Evolutionary conservation across 352 stramenopile species (phyloP).

Genomic region (Phytophthora pseudosyringae): DNA sequence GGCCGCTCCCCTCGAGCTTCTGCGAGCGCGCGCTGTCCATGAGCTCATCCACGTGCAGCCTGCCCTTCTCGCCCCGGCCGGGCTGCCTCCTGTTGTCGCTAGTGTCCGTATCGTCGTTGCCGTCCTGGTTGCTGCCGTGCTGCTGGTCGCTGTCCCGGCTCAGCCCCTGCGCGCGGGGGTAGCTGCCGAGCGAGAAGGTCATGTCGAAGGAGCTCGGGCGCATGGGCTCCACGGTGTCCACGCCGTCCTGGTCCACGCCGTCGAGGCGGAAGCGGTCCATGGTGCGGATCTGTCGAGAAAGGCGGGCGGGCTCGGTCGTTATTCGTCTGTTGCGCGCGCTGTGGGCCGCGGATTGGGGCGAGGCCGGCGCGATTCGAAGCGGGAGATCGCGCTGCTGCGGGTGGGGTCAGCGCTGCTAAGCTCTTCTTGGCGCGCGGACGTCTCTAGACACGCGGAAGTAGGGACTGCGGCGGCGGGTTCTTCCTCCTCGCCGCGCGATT

Average conservation of each 20-base stretch:
- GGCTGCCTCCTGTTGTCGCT: slow-evolving; percentile 11
- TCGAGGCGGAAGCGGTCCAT: slow-evolving; percentile 89
- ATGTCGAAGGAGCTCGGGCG: slow-evolving; percentile 90
- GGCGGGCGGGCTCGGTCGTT: neutral
- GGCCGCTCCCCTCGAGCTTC: slow-evolving; percentile 16
- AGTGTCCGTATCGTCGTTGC: slow-evolving; percentile 30
- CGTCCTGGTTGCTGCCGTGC: slow-evolving; percentile 30
- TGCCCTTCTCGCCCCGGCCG: slow-evolving; percentile 51
- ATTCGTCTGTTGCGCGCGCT: slow-evolving; percentile 10
- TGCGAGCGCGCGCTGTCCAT: slow-evolving; percentile 25
- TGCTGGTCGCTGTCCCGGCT: slow-evolving; percentile 37
- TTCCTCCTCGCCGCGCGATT: slow-evolving; percentile 12
- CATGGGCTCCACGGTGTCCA: slow-evolving; percentile 85
- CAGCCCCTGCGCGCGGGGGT: slow-evolving; percentile 37
- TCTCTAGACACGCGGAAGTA: slow-evolving; percentile 16
- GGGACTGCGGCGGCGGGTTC: slow-evolving; percentile 20
- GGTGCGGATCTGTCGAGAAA: slow-evolving; percentile 8
- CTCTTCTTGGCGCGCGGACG: slow-evolving; percentile 1
- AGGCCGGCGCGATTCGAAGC: slow-evolving; percentile 1
- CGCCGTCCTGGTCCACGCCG: slow-evolving; percentile 76
- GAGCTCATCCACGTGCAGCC: slow-evolving; percentile 55
- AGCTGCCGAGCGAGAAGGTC: slow-evolving; percentile 80
- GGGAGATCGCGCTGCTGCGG: slow-evolving; percentile 2
- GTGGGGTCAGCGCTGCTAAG: neutral
- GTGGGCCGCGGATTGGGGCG: neutral